Conservation (phyloP, 352 stramenopile genomes). For the Elongisporangium anandrum region DNA sequence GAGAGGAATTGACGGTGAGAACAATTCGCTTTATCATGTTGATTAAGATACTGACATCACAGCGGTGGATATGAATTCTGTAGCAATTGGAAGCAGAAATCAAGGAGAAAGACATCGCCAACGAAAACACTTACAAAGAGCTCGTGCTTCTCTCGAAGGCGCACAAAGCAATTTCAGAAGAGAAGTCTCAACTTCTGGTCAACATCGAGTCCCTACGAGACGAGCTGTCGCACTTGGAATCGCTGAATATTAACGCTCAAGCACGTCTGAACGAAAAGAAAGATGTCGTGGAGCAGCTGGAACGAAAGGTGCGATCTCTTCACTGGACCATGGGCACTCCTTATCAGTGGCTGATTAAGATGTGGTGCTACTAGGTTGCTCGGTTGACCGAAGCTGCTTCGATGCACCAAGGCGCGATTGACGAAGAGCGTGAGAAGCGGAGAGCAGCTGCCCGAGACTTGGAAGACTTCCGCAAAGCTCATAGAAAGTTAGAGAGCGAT, state of each 20-base stretch:
- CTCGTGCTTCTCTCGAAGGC: slow-evolving; percentile 76
- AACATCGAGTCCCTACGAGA: slow-evolving; percentile 46
- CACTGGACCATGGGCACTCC: neutral
- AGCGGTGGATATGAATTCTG: neutral
- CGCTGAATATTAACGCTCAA: slow-evolving; percentile 53
- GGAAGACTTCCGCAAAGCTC: slow-evolving; percentile 59
- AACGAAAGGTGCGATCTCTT: slow-evolving; percentile 45
- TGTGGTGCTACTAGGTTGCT: slow-evolving; percentile 24
- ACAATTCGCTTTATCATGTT: neutral
- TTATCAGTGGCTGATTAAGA: neutral
- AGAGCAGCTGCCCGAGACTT: slow-evolving; percentile 39
- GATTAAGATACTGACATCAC: slow-evolving; percentile 1
- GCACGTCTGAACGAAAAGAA: slow-evolving; percentile 61
- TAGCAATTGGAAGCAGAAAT: slow-evolving; percentile 62
- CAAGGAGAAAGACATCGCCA: slow-evolving; percentile 44
- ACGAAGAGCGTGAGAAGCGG: slow-evolving; percentile 62
- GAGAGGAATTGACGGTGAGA: slow-evolving; percentile 48
- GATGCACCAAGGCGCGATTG: slow-evolving; percentile 38
- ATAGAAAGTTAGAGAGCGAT: slow-evolving; percentile 64
- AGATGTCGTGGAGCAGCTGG: slow-evolving; percentile 47
- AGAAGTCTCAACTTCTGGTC: slow-evolving; percentile 46
- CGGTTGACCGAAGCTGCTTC: slow-evolving; percentile 45
- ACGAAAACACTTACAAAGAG: slow-evolving; percentile 75
- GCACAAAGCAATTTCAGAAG: slow-evolving; percentile 60
- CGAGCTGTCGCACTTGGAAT: slow-evolving; percentile 47